Evolutionary conservation across 352 stramenopile genomes (phyloP), one percentile per base, ranked within the genome.

Genomic region (Phytophthora palmivora): DNA sequence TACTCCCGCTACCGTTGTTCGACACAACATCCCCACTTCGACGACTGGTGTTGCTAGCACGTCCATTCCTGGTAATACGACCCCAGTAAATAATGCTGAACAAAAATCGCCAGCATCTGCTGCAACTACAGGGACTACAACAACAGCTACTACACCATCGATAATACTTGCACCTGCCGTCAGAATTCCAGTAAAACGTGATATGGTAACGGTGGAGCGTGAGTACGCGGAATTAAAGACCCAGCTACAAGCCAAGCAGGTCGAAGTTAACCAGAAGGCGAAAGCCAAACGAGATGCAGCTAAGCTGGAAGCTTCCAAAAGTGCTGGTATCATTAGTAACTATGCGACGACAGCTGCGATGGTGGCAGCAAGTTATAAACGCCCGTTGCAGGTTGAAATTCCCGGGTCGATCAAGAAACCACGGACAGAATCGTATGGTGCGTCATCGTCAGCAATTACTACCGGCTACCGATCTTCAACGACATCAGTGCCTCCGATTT

Each of bases 171-270:
- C 36, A 6, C 45, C 52, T 22, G 16, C 44, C 24, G 51, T 61
- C 16, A 50, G 30, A 19, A 32, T 47, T 39, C 22, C 36, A 33
- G 38, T 37, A 10, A 60, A 63, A 45, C 71, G 76, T 21, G 60
- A 70, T 0, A 38, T 78, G 5, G 58, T 63, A 12, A 56, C 65
- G 18, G 67, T 76, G 16, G 80, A 92, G 58, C 76, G 83, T 1
- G 78, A 79, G 26, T 92, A 92, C 50, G 64, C 75, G 3, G 67
- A 79, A 24, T n/a, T 92, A 7, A 92, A 92, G 42, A 55, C 74
- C 7, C 76, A 90, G 22, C 74, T 90, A 24, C 59, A 87, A 65
- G 59, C 70, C n/a, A 74, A 72, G 46, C 63, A 84, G 57, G 30
- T 79, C 18, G 65, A 84, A 47, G 71, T 52, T 3, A 78, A 78